Base-by-base conservation (phyloP, 2,329 filamentous ascomycete species). In the Elsinoe australis region DNA sequence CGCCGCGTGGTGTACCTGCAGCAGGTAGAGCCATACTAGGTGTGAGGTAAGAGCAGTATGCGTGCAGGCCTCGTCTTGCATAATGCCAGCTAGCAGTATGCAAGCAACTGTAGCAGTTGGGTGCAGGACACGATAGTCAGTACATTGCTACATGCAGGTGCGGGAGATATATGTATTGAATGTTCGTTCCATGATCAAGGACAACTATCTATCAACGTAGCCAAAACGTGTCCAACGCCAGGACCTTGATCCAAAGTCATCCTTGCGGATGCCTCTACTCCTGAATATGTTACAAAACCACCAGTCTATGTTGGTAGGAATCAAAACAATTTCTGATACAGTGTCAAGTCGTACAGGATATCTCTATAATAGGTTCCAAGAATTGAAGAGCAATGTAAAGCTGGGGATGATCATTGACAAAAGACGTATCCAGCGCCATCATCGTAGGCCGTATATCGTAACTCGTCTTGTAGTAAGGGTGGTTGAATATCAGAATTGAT, bases 231-330 rank as follows among this genome's bases (percentile, higher is more conserved):
- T 44, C 39, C 39, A 44, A 44, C 26, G 8, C 26, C 26, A 29
- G 24, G 26, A 44, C 32, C 15, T 5, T 8, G 21, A 8, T 29
- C 39, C 24, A 29, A 18, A 31, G 7, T 6, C 39, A 44, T 44
- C 39, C 39, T 44, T 32, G 39, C 39, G 39, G 39, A 44, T 31
- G 39, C 7, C 32, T 26, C 39, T 44, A 32, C 39, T 44, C 39
- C 39, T 44, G 26, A 29, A 15, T 44, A 44, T 44, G 22, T n/a
- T 44, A 44, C 39, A 44, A 44, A 44, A 17, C 5, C 26, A 44
- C 24, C 22, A 26, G 26, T 44, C 39, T 44, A 44, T 44, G 39
- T 44, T 44, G 39, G 39, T 24, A 44, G 39, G 28, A 44, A 32
- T 14, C 15, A 32, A 32, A 19, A 26, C 39, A 32, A 28, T 31